Evolutionary conservation across 805 yeast genomes (phyloP).

Genomic region (Allodekkera sacchari): DNA sequence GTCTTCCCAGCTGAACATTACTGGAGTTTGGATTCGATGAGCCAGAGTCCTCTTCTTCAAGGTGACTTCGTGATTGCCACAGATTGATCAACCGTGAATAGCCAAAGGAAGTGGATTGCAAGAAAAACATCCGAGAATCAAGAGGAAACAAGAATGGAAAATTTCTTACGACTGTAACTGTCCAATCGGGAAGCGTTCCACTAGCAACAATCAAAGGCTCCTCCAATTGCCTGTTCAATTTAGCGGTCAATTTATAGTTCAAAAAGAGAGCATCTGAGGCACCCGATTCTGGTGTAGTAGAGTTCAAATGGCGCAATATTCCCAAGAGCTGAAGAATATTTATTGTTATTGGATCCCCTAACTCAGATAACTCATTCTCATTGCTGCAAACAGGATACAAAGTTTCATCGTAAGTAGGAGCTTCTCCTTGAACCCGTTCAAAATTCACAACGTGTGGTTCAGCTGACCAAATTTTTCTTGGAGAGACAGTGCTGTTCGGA

Average conservation of each 20-base stretch:
- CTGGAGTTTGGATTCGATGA: constrained; percentile 9
- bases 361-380: constrained; percentile 21
- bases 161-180: constrained; percentile 58
- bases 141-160: constrained; percentile 82
- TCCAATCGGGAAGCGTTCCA: constrained; percentile 82
- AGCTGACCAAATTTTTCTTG: constrained; percentile 49
- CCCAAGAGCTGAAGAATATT: constrained; percentile 41
- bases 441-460: constrained; percentile 43
- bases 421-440: constrained; percentile 27
- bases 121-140: constrained; percentile 65
- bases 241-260: constrained; percentile 79
- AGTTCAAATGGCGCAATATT: constrained; percentile 34
- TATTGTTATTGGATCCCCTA: constrained; percentile 27
- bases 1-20: constrained; percentile 51
- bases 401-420: constrained; percentile 20
- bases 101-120: constrained; percentile 88
- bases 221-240: constrained; percentile 77
- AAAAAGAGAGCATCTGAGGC: constrained; percentile 36
- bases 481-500: constrained; percentile 33
- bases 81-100: constrained; percentile 71
- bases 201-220: constrained; percentile 85
- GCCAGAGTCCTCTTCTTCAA: constrained; percentile 23
- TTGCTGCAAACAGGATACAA: constrained; percentile 21
- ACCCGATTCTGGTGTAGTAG: constrained; percentile 14
- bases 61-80: constrained; percentile 54